Conservation (phyloP, 441 rosid genomes). For the Sinapis alba region DNA sequence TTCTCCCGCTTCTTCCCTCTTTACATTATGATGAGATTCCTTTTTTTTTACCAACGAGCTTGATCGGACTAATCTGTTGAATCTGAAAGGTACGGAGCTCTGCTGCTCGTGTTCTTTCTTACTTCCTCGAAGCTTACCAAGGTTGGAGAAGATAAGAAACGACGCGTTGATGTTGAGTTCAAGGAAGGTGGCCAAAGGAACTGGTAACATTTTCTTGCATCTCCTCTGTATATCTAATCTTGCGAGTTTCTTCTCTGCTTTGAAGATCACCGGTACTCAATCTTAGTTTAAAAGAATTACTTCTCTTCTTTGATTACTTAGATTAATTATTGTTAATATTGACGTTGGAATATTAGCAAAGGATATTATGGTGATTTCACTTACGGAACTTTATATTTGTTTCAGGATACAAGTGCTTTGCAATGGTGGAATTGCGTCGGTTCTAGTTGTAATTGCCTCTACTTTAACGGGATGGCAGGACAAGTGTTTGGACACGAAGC, state of each 20-base stretch:
- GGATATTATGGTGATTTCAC: too few species aligned
- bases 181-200: constrained; percentile 95
- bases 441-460: constrained; percentile 54
- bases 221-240: neutral
- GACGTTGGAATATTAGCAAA: too few species aligned
- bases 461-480: constrained; percentile 65
- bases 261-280: neutral
- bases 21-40: neutral
- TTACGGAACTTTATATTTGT: too few species aligned
- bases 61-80: constrained; percentile 13
- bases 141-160: constrained; percentile 84
- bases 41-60: neutral
- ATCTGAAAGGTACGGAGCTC: constrained; percentile 70
- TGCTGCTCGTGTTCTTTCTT: constrained; percentile 76
- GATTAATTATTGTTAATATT: too few species aligned
- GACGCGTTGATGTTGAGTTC: constrained; percentile 71
- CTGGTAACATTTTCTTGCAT: constrained; percentile 49
- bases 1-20: neutral
- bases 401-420: constrained; percentile 82
- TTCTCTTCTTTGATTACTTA: too few species aligned
- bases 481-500: constrained; percentile 66
- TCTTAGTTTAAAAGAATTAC: neutral
- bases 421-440: constrained; percentile 71
- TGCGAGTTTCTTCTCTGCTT: neutral
- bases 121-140: constrained; percentile 88